Evolutionary conservation across 2,329 filamentous ascomycete genomes (phyloP), one percentile per base, ranked within the genome.

Genomic region (Grosmannia clavigera): DNA sequence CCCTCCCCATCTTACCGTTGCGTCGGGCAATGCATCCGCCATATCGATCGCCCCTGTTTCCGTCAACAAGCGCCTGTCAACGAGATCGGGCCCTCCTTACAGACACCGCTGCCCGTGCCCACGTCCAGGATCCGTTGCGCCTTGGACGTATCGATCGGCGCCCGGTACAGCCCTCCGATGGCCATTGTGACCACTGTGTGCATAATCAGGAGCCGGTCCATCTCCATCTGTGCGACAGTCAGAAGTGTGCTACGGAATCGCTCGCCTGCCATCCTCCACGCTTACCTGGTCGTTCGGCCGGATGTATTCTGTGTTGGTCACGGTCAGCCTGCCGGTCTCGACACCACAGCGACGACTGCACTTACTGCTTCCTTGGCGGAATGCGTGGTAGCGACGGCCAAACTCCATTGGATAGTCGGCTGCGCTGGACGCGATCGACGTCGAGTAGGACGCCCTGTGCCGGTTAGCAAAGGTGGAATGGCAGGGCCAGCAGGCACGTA

Each of bases 301-400:
- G 0, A 69, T 65, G 60, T 74, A 74, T 51, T 53, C 63, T 65
- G 19, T n/a, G 11, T 19, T 22, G 14, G 43, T 14, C 10, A 10
- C 5, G 25, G 19, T 40, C 55, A 31, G 19, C 46, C 31, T 27
- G 38, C 29, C 9, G 6, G 2, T 35, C 33, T 35, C 6, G 33
- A 12, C 5, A 25, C 3, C 5, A 5, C 12, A n/a, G 16, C 12
- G 7, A 52, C 29, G 12, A 31, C 48, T 6, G 1, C 19, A 22
- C 12, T n/a, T 14, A 29, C 14, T 33, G 14, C 5, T 16, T 31
- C 27, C 19, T 2, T 12, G 61, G 61, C 70, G 70, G 63, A 69
- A 73, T 2, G 68, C 67, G 57, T 74, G 72, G 58, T 74, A 75
- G 27, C 69, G 69, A 3, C 72, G 67, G 19, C 72, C 73, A 57